Evolutionary conservation across 306 rosid species (phyloP), one percentile per base, ranked within the genome.

Genomic region (Rosa lucieae): DNA sequence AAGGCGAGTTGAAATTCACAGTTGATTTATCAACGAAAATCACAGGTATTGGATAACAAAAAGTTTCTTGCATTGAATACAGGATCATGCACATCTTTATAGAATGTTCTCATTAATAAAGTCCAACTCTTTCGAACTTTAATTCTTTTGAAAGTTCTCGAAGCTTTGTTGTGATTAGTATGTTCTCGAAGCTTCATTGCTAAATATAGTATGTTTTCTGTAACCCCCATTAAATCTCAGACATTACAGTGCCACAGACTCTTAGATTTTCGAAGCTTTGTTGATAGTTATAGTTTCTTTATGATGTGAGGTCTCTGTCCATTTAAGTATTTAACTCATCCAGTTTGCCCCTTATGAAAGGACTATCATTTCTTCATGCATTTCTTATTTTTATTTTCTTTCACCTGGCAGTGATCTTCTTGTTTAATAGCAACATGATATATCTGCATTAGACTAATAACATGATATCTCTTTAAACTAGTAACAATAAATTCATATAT

Each of bases 141-240:
- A 32, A 20, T 37, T 5, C 3, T 40, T 40, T 8, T 5, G 42
- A 40, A 58, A 37, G 12, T 65, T 46, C 71, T 37, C 3, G 44
- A 76, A 77, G 48, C 20, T 77, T 51, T 51, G 56, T 51, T 10
- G 6, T 49, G 13, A 49, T 49, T 49, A 37, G 51, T 47, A 39
- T n/a, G 48, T 67, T 67, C 51, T 26, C 17, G 67, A 75, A 75
- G 70, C 53, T 76, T 62, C 11, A 1, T 18, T 75, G n/a, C 29
- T 20, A 18, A 18, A 61, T 61, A 10, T 23, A 26, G 13, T 56
- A 56, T n/a, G 11, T 20, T 18, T 20, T 56, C 62, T 55, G 62
- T 20, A 8, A 55, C 62, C 62, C 26, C n/a, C 62, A 56, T 56
- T n/a, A 56, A 20, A 56, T 56, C 62, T 56, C 23, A 3, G 62